Percentiles rank a stretch among this genome's conserved stretches.
Conservation (phyloP, 1,284 basidiomycete species). For the Sporisorium scitamineum region DNA sequence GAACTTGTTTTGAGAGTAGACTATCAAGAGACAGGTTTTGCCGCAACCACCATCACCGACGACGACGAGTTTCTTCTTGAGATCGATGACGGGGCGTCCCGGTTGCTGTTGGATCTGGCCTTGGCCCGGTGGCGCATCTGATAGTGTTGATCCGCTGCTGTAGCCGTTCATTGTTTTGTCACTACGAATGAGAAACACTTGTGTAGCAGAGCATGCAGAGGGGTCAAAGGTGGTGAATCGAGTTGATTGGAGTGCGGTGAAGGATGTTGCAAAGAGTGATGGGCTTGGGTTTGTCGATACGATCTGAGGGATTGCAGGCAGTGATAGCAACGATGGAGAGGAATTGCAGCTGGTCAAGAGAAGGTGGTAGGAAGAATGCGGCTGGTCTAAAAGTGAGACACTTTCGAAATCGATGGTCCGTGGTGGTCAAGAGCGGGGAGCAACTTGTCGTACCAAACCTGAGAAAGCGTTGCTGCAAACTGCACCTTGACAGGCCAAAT, state of each 20-base stretch:
- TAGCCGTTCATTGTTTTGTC: conserved; percentile 40
- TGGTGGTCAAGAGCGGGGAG: neutral
- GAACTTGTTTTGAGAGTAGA: conserved; percentile 97
- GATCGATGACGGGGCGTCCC: conserved; percentile 56
- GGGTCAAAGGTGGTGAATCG: neutral
- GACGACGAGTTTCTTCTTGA: conserved; percentile 73
- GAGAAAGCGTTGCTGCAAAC: conserved; percentile 14
- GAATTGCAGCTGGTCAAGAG: neutral
- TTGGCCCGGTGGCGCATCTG: conserved; percentile 49
- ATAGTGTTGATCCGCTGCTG: conserved; percentile 48
- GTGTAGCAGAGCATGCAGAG: neutral
- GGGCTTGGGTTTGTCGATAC: neutral
- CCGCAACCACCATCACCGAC: conserved; percentile 79
- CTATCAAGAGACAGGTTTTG: conserved; percentile 79
- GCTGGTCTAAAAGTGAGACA: neutral
- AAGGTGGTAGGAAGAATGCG: neutral
- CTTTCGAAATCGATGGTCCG: neutral
- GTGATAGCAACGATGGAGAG: neutral
- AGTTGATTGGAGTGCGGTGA: too few relatives aligned
- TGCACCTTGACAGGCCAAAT: too few relatives aligned
- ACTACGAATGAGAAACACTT: neutral
- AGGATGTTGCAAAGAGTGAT: too few relatives aligned
- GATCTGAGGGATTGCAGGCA: neutral
- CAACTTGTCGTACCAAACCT: too few relatives aligned
- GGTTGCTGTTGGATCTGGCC: conserved; percentile 43